Evolutionary conservation across 1,284 basidiomycete species (phyloP).

Genomic region (Melampsora americana): DNA sequence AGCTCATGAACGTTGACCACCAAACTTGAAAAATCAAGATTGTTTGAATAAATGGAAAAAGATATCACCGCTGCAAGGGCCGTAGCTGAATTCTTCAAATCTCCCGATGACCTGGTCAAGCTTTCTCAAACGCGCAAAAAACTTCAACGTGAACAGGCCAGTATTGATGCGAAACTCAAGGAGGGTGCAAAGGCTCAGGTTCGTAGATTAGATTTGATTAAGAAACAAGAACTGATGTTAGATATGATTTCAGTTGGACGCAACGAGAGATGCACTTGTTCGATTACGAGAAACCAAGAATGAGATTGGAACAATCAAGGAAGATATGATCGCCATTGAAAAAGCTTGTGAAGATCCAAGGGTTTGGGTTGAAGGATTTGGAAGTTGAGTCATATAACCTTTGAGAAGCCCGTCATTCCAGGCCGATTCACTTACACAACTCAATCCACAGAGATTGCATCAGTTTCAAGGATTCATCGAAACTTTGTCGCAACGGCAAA

Average conservation of each 20-base stretch:
- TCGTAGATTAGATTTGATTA: neutral
- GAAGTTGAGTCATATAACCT: slow-evolving; percentile 57
- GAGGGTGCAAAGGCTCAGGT: slow-evolving; percentile 84
- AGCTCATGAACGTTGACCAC: no score
- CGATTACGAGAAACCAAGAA: slow-evolving; percentile 77
- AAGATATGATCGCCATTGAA: slow-evolving; percentile 87
- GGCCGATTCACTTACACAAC: slow-evolving; percentile 16
- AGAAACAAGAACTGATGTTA: neutral
- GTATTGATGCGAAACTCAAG: slow-evolving; percentile 88
- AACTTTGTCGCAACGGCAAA: slow-evolving; percentile 93
- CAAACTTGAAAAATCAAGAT: no score
- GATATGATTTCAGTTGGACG: slow-evolving; percentile 61
- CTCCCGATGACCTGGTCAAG: slow-evolving; percentile 90
- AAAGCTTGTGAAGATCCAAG: slow-evolving; percentile 70
- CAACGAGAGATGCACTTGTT: slow-evolving; percentile 80
- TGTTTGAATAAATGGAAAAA: neutral
- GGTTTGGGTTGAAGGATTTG: slow-evolving; percentile 69
- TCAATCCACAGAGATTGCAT: slow-evolving; percentile 53
- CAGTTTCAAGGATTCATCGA: slow-evolving; percentile 89
- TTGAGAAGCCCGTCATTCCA: neutral
- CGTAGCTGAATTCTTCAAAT: slow-evolving; percentile 47
- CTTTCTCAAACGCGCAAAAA: slow-evolving; percentile 85
- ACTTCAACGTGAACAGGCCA: slow-evolving; percentile 90
- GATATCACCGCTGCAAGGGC: slow-evolving; percentile 40
- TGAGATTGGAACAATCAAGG: slow-evolving; percentile 80